Evolutionary conservation across 257 asterid species (phyloP).

Genomic region (Solanum megistacrolobum): DNA sequence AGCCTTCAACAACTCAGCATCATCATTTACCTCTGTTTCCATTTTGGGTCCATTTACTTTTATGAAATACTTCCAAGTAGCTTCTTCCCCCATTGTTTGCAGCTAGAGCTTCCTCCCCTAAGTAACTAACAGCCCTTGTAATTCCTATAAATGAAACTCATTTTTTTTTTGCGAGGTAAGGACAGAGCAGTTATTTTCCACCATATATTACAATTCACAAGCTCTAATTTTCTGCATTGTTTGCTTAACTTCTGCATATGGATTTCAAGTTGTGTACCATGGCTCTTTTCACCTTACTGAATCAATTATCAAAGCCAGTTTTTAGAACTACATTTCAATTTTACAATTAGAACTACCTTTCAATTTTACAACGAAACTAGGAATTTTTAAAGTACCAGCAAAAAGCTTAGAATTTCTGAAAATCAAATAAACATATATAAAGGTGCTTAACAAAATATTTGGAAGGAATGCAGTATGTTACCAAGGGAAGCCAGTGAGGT

Average conservation of each 20-base stretch:
- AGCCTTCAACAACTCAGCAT: neutral
- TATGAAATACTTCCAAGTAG: neutral
- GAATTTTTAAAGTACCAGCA: neutral
- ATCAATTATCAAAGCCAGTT: neutral
- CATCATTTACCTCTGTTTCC: neutral
- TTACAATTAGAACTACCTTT: neutral
- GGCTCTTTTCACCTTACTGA: neutral
- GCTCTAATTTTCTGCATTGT: neutral
- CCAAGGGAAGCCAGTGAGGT: constrained; percentile 34
- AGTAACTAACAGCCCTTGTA: neutral
- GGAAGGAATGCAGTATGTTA: neutral
- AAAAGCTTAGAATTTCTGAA: neutral
- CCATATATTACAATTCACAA: neutral
- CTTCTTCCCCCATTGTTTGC: neutral
- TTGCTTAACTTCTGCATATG: neutral
- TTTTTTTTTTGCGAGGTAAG: neutral
- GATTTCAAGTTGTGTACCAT: neutral
- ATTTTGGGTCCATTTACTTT: neutral
- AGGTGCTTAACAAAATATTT: neutral
- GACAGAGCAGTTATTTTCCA: neutral
- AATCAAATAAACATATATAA: neutral
- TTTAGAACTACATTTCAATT: neutral
- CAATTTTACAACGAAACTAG: neutral
- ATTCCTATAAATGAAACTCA: neutral
- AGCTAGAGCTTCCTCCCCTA: neutral